Base-by-base conservation (phyloP, 495 filamentous ascomycete genomes). In the Penicillium dipodomyicola region DNA sequence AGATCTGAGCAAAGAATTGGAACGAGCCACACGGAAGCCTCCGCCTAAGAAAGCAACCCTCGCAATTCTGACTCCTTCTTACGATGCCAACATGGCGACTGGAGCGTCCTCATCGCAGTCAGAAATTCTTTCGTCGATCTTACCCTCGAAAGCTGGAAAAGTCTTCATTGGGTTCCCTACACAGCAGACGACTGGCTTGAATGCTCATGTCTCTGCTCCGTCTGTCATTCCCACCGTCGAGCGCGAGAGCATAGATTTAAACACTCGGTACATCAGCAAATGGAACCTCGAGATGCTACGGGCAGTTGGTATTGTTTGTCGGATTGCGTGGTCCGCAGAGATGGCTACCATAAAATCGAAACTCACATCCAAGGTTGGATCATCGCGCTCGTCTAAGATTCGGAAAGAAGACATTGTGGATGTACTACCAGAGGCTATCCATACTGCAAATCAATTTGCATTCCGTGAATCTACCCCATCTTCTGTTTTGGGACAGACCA, bases 151-250 rank as follows among this genome's bases (percentile, higher is more conserved):
- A 66, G 84, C 86, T 43, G 95, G 95, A 23, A 83, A 87, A 49
- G 86, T 99, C 32, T 99, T 97, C 67, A 99, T 99, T 63, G 95
- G 95, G 2, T 97, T 97, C 69, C 93, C 94, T 23, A 99, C 95
- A 4, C 89, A 89, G 45, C 95, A 99, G 72, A 99, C 95, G 1
- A 99, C 95, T 3, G 92, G 92, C 25, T 85, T 92, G 12, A 89
- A 91, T 32, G 89, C 91, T 62, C 95, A 99, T 72, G 88, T 99
- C n/a, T 96, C 92, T n/a, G 95, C 95, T 1, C 92, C 92, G 7
- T 96, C 93, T 15, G 87, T 97, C 39, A 97, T 99, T 59, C 95
- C 95, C 3, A 99, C 95, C 0, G 95, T 97, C n/a, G 95, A 99
- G 75, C 84, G 95, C 53, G 95, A 99, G 70, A 91, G 87, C 49